A percentile compares a stretch with the other conserved stretches of the same genome.
Evolutionary conservation across 2,329 filamentous ascomycete species (phyloP).

Genomic region (Lasiodiplodia gonubiensis): DNA sequence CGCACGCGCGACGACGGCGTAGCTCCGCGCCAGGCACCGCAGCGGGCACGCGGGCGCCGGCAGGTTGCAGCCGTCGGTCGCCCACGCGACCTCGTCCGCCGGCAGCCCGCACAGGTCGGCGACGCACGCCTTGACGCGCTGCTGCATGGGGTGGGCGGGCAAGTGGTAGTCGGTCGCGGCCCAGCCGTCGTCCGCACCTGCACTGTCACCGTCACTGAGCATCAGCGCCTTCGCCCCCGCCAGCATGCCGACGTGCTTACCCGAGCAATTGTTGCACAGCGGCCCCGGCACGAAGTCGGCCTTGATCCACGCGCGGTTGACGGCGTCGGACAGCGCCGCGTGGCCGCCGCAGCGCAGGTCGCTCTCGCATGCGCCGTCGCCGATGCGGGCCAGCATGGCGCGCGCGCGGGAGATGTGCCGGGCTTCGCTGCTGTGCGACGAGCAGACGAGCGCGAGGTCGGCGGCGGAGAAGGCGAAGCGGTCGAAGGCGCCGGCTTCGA

Average conservation of each 20-base stretch:
- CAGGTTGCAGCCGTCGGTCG: constrained; percentile 56
- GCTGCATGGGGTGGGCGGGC: constrained; percentile 37
- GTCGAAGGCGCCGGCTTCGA: constrained; percentile 50
- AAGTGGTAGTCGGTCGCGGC: constrained; percentile 46
- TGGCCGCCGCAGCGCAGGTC: constrained; percentile 55
- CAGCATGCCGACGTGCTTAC: constrained; percentile 57
- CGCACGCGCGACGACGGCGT: constrained; percentile 47
- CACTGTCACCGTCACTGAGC: too few species aligned
- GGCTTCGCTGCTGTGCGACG: constrained; percentile 55
- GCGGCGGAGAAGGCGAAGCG: constrained; percentile 45
- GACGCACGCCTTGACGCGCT: constrained; percentile 42
- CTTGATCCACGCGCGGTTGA: constrained; percentile 51
- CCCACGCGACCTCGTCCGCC: constrained; percentile 44
- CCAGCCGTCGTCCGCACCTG: too few species aligned
- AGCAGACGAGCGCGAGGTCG: constrained; percentile 56
- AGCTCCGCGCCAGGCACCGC: constrained; percentile 45
- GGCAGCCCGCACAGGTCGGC: constrained; percentile 39
- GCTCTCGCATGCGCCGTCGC: constrained; percentile 42
- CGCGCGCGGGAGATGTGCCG: constrained; percentile 48
- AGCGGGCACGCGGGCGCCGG: constrained; percentile 54
- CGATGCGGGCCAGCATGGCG: constrained; percentile 42
- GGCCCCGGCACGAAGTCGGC: constrained; percentile 46
- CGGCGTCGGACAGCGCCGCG: constrained; percentile 29
- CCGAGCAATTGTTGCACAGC: constrained; percentile 56
- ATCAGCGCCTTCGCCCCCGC: constrained; percentile 39